These are phyloP conservation scores for Penicillium pancosmium DNA, from an alignment of 495 filamentous ascomycete species.

Conservation along the genomic window DNA sequence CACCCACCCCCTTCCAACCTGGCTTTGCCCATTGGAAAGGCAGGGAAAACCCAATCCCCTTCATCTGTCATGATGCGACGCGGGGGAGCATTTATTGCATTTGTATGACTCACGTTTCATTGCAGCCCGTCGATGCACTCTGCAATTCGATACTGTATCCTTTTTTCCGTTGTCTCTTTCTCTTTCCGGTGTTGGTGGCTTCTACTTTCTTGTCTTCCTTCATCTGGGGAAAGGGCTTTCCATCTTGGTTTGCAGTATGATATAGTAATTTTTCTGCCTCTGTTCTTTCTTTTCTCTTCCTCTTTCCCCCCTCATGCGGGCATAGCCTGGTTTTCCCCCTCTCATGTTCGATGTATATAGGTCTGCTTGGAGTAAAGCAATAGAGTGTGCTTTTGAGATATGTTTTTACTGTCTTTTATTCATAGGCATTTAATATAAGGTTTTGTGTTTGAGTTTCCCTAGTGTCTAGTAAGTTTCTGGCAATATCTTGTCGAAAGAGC, in stretches of 20 bases:
- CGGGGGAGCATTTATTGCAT: conserved; percentile 26
- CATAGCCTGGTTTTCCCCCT: conserved; percentile 27
- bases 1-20: not conserved
- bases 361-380: conserved; percentile 26
- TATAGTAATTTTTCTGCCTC: conserved; percentile 24
- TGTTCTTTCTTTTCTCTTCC: conserved; percentile 16
- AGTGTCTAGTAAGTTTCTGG: not conserved
- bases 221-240: conserved; percentile 14
- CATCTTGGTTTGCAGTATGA: conserved; percentile 25
- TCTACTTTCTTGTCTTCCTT: conserved; percentile 25
- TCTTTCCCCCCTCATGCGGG: conserved; percentile 15
- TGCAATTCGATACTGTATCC: conserved; percentile 22
- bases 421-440: not conserved
- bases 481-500: too few species aligned
- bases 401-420: not conserved
- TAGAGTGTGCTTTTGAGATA: conserved; percentile 23
- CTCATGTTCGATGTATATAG: conserved; percentile 31
- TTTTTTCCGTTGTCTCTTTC: not conserved
- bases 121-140: conserved; percentile 25
- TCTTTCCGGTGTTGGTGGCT: conserved; percentile 32
- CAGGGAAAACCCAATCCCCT: not conserved
- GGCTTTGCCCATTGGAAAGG: not conserved
- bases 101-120: conserved; percentile 43
- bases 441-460: not conserved
- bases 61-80: conserved; percentile 1